Evolutionary conservation across 345 rosid genomes (phyloP).

Genomic region (Hibiscus syriacus): DNA sequence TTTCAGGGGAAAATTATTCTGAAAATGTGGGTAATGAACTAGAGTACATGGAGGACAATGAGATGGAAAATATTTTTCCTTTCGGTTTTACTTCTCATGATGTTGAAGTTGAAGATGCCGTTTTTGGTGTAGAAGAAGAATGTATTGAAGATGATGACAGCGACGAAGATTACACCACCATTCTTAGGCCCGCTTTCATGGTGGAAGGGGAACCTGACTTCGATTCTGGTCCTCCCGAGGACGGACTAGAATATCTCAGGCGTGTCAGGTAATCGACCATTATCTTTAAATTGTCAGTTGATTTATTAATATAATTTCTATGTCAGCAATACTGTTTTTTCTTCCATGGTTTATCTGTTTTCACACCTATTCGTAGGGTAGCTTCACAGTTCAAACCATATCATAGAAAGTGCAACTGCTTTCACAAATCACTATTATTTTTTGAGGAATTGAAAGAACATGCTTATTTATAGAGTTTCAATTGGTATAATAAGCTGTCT

Average conservation of each 20-base stretch:
- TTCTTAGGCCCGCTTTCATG: constrained; percentile 72
- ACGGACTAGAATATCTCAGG: constrained; percentile 81
- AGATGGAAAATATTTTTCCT: constrained; percentile 14
- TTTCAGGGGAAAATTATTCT: constrained; percentile 43
- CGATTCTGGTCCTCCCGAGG: constrained; percentile 84
- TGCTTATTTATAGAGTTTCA: background rate
- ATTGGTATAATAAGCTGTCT: background rate
- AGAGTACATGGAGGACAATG: constrained; percentile 18
- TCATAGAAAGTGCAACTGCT: background rate
- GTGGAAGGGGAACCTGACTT: constrained; percentile 90
- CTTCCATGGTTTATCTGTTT: background rate
- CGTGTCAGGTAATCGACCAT: constrained; percentile 64
- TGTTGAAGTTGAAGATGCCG: constrained; percentile 25
- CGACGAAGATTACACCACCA: constrained; percentile 59
- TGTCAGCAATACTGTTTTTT: background rate
- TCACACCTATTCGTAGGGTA: background rate
- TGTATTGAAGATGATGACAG: constrained; percentile 52
- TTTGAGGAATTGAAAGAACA: background rate
- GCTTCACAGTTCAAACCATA: background rate
- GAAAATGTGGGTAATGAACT: constrained; percentile 20
- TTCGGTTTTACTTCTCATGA: constrained; percentile 15
- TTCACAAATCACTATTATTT: background rate
- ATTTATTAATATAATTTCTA: background rate
- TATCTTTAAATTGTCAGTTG: background rate
- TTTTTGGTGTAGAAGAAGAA: constrained; percentile 24